These are phyloP conservation scores for Venturia pyrina DNA, from an alignment of 2,329 filamentous ascomycete species.

Conservation along the genomic window DNA sequence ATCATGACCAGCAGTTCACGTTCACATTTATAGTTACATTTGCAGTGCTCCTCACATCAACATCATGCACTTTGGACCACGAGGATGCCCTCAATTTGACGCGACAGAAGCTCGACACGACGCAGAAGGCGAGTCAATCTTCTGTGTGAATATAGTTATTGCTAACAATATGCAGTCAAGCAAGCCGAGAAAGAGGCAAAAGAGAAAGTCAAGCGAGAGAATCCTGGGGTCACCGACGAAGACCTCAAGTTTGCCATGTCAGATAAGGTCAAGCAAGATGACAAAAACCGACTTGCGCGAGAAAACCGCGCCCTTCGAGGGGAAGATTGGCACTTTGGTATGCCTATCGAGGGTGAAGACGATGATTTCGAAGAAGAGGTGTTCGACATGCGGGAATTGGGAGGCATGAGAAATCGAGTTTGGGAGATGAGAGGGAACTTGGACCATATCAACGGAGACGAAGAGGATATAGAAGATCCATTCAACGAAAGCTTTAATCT, in stretches of 20 bases:
- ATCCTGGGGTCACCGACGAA: constrained; percentile 51
- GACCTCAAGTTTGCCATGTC: constrained; percentile 52
- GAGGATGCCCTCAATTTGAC: neutral
- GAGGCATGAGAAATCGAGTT: neutral
- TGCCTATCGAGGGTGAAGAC: constrained; percentile 1
- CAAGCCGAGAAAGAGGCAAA: constrained; percentile 50
- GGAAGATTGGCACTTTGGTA: constrained; percentile 3
- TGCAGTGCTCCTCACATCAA: constrained; percentile 29
- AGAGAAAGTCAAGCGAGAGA: constrained; percentile 44
- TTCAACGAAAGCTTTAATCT: neutral
- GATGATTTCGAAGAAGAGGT: neutral
- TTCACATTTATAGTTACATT: neutral
- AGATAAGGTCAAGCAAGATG: constrained; percentile 34
- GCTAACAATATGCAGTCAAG: constrained; percentile 54
- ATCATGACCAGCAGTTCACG: neutral
- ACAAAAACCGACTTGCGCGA: constrained; percentile 16
- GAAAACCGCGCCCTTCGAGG: neutral
- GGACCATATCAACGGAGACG: neutral
- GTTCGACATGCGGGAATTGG: neutral
- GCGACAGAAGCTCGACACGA: constrained; percentile 33
- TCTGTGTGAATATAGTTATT: constrained; percentile 48
- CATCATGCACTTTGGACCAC: constrained; percentile 60
- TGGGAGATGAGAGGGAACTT: neutral
- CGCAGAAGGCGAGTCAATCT: constrained; percentile 1
- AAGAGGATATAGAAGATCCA: neutral